Evolutionary conservation across 108 stramenopile genomes (phyloP).

Genomic region (Skeletonema potamos): DNA sequence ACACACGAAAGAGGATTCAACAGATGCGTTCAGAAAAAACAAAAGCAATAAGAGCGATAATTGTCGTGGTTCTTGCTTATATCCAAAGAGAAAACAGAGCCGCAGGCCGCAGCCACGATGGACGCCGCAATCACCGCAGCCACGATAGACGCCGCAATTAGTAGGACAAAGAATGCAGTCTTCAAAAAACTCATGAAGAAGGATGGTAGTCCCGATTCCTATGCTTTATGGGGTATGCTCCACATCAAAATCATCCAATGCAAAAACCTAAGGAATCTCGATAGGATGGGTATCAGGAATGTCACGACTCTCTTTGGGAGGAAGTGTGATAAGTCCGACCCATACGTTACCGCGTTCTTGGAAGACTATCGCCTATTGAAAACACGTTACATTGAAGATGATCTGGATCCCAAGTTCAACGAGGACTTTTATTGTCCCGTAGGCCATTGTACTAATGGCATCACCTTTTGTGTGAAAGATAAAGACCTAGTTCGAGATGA

Average conservation of each 20-base stretch:
- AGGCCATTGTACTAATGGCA: constrained; percentile 34
- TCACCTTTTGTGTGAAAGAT: constrained; percentile 52
- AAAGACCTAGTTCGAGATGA: constrained; percentile 38
- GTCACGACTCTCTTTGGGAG: background rate
- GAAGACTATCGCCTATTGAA: constrained; percentile 50
- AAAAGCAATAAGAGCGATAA: too few relatives aligned
- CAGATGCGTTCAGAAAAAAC: too few relatives aligned
- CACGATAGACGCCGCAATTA: background rate
- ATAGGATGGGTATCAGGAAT: constrained; percentile 4
- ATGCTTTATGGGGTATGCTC: constrained; percentile 33
- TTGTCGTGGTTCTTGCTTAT: too few relatives aligned
- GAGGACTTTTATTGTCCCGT: constrained; percentile 57
- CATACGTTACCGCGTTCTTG: constrained; percentile 48
- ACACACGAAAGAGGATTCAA: too few relatives aligned
- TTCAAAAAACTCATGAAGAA: constrained; percentile 17
- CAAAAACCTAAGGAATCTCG: constrained; percentile 28
- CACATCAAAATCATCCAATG: constrained; percentile 46
- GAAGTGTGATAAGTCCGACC: constrained; percentile 37
- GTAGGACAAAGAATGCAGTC: constrained; percentile 8
- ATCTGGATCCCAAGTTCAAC: constrained; percentile 43
- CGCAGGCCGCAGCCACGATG: background rate
- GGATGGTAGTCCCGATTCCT: background rate
- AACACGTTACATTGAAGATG: constrained; percentile 37
- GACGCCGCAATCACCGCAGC: background rate
- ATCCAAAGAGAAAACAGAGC: too few relatives aligned